Evolutionary conservation across 257 asterid species (phyloP).

Genomic region (Fraxinus excelsior): DNA sequence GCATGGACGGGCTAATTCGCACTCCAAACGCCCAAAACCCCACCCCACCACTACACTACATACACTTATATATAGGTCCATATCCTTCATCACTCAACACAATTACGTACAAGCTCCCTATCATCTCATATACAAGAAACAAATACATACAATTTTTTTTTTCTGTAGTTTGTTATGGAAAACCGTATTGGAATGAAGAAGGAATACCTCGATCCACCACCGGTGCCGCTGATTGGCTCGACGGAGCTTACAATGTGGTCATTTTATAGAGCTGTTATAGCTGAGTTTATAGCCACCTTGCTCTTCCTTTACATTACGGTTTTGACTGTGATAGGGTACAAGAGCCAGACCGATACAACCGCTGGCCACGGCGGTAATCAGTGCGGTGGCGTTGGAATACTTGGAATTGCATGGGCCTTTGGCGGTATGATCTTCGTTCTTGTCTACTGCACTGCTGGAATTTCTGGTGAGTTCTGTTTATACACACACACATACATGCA

Average conservation of each 20-base stretch:
- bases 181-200: not conserved
- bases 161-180: slow-evolving; percentile 12
- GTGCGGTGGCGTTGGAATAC: slow-evolving; percentile 43
- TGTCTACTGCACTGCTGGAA: slow-evolving; percentile 56
- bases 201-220: slow-evolving; percentile 50
- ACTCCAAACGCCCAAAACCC: too few relatives aligned
- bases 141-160: not conserved
- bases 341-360: slow-evolving; percentile 29
- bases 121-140: not conserved
- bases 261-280: slow-evolving; percentile 47
- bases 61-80: not conserved
- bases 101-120: not conserved
- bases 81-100: not conserved
- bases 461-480: slow-evolving; percentile 34
- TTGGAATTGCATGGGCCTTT: slow-evolving; percentile 56
- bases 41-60: not conserved
- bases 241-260: slow-evolving; percentile 51
- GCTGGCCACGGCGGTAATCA: slow-evolving; percentile 1
- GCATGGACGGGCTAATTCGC: not conserved
- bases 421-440: slow-evolving; percentile 56
- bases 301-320: slow-evolving; percentile 45
- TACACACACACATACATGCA: not conserved
- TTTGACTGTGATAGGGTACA: slow-evolving; percentile 45
- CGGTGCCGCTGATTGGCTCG: slow-evolving; percentile 36
- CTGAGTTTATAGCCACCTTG: slow-evolving; percentile 46